A percentile compares a stretch with the other conserved stretches of the same genome.
These are phyloP conservation scores for Penicillium psychrofluorescens DNA, from an alignment of 495 filamentous ascomycete species.

Conservation along the genomic window DNA sequence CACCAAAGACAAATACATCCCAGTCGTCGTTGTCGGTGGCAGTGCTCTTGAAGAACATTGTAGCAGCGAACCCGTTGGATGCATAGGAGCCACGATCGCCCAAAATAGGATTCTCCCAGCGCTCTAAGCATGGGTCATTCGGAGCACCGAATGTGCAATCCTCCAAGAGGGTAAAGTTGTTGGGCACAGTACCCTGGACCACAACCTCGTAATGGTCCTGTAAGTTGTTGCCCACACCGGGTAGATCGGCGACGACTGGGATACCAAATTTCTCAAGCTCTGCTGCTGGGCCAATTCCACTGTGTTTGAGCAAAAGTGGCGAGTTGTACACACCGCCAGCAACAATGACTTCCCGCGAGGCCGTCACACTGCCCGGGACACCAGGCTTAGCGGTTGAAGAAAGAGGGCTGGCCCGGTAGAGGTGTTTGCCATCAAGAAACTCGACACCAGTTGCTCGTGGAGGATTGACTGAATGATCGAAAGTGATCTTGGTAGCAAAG, in stretches of 20 bases:
- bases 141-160: too few relatives aligned
- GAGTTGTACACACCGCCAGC: constrained; percentile 55
- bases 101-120: constrained; percentile 32
- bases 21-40: constrained; percentile 27
- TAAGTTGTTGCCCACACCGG: constrained; percentile 59
- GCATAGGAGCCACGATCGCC: constrained; percentile 42
- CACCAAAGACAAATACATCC: constrained; percentile 48
- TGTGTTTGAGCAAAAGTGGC: constrained; percentile 57
- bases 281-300: constrained; percentile 48
- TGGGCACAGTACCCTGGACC: constrained; percentile 35
- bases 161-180: too few relatives aligned
- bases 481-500: constrained; percentile 54
- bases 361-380: constrained; percentile 35
- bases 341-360: constrained; percentile 50
- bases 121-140: constrained; percentile 43
- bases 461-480: constrained; percentile 33
- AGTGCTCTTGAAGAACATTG: constrained; percentile 38
- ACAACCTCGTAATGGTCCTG: constrained; percentile 54
- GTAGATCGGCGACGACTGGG: constrained; percentile 43
- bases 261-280: constrained; percentile 45
- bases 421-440: constrained; percentile 49
- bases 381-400: constrained; percentile 22
- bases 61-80: constrained; percentile 38
- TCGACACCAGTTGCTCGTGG: constrained; percentile 55
- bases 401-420: constrained; percentile 54